Evolutionary conservation across 257 asterid species (phyloP), one percentile per base, ranked within the genome.

Genomic region (Solanum arcanum): DNA sequence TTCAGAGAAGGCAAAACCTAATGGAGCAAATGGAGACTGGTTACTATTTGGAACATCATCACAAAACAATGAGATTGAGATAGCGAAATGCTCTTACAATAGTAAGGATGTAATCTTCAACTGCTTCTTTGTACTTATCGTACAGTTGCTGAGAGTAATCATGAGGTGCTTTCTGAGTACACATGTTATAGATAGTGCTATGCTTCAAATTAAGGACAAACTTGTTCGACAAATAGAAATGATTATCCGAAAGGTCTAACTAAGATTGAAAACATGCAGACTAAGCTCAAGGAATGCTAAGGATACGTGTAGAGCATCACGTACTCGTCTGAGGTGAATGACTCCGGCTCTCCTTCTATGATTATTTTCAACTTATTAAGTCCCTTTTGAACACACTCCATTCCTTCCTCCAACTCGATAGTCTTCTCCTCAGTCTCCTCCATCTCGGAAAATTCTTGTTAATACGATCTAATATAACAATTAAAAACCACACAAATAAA

Each of bases 301-400:
- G 92, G 94, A 93, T 92, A 92, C 95, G 92, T 91, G 44, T 94
- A 94, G 18, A 90, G 91, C 92, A 42, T 44, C 84, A 92, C 91
- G 44, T 92, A 88, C 85, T 94, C 95, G 35, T 91, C 94, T 2
- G 92, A 37, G 86, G 69, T 90, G 83, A 94, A 91, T 0, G 87
- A 16, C 29, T 84, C 89, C 0, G 75, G 74, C 13, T 29, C 27
- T 52, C 89, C 94, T 88, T 91, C 95, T 76, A 94, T 66, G 64
- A 92, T 94, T 16, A 11, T 46, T 83, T 84, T 94, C 87, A 92
- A 18, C 86, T 94, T 94, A n/a, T 75, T 42, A 73, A 94, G 86
- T n/a, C 93, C 94, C 41, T 39, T 80, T 78, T 92, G 88, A 91
- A 94, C 89, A 85, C 85, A 68, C 25, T 66, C 49, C 96, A 92